phyloP scores from a whole-genome alignment of 768 basidiomycete genomes.

The Hypholoma fasciculare region DNA sequence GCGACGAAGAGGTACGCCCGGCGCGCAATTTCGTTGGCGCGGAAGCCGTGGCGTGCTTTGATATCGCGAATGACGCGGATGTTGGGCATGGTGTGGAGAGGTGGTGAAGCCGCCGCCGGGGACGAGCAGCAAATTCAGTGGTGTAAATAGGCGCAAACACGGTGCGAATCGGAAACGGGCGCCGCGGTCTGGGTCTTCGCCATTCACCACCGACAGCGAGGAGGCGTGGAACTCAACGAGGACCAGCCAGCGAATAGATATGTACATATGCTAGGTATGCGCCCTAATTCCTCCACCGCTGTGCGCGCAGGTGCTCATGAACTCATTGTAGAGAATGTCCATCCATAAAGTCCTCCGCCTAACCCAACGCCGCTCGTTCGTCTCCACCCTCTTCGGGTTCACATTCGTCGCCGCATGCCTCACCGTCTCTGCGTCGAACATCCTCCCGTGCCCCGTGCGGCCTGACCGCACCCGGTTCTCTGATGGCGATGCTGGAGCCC shows the following conservation, averaged over 20 bases:
- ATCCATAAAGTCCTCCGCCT: conserved; percentile 58
- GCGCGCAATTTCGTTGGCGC: conserved; percentile 76
- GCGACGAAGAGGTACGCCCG: conserved; percentile 93
- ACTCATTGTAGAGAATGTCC: conserved; percentile 49
- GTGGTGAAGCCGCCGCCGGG: not conserved
- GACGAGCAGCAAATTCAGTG: not conserved
- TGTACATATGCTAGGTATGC: conserved; percentile 24
- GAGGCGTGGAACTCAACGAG: conserved; percentile 3
- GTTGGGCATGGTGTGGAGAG: conserved; percentile 35
- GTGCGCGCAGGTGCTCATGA: not conserved
- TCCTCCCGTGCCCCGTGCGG: conserved; percentile 81
- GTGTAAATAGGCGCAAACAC: conserved; percentile 33
- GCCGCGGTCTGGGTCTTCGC: not conserved
- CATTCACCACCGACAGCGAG: conserved; percentile 5
- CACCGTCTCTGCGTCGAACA: conserved; percentile 78
- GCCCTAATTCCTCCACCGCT: not conserved
- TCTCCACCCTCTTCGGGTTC: conserved; percentile 77
- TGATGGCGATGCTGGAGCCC: conserved; percentile 42
- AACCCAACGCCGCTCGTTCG: conserved; percentile 68
- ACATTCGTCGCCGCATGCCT: conserved; percentile 78
- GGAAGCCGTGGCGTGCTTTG: conserved; percentile 71
- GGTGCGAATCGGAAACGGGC: conserved; percentile 32
- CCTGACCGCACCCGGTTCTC: conserved; percentile 56
- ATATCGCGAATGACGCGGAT: conserved; percentile 71
- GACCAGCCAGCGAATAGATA: conserved; percentile 16